Evolutionary conservation across 257 asterid genomes (phyloP).

Genomic region (Fraxinus quadrangulata): DNA sequence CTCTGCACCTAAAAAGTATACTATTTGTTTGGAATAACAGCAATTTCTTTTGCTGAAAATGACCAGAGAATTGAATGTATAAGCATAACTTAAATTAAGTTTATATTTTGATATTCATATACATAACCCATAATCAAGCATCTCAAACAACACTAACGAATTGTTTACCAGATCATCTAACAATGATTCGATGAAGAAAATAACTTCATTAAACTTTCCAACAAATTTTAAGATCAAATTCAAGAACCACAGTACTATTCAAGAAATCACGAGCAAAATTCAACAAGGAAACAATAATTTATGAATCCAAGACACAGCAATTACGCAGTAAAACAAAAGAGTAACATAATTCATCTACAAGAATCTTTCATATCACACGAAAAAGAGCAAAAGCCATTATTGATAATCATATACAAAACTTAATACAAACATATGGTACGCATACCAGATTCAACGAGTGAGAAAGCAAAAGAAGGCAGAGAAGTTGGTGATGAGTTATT

Average conservation of each 20-base stretch:
- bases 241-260: constrained; percentile 1
- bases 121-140: background rate
- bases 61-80: background rate
- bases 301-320: background rate
- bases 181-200: background rate
- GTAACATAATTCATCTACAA: background rate
- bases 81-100: background rate
- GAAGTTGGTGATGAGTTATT: constrained; percentile 5
- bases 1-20: background rate
- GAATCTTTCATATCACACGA: background rate
- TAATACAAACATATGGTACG: background rate
- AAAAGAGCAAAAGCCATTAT: background rate
- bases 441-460: constrained; percentile 26
- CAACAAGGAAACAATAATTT: background rate
- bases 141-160: background rate
- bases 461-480: constrained; percentile 13
- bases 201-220: background rate
- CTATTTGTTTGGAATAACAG: no score
- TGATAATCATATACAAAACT: background rate
- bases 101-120: background rate
- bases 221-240: background rate
- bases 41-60: background rate
- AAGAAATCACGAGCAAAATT: constrained; percentile 2
- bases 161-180: background rate
- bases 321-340: background rate